These are phyloP conservation scores for Backusella circina DNA, from an alignment of 192 early-diverging fungal genomes.

Conservation along the genomic window DNA sequence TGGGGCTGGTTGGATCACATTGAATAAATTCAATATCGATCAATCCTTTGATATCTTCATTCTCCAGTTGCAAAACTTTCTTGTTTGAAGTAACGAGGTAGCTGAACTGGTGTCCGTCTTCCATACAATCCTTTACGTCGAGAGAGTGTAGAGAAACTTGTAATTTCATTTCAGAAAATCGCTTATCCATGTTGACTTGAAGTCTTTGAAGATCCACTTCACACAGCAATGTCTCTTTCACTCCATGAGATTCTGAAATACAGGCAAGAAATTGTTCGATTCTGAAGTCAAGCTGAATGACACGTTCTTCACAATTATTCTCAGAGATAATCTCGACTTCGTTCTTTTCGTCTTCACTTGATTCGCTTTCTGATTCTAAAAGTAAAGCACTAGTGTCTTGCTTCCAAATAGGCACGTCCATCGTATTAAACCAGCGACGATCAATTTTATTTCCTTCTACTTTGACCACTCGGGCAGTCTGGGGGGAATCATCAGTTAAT, in stretches of 20 bases:
- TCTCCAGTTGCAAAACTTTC: constrained; percentile 23
- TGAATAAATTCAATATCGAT: constrained; percentile 60
- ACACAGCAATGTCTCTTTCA: constrained; percentile 50
- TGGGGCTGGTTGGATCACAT: constrained; percentile 53
- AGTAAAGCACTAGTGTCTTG: constrained; percentile 18
- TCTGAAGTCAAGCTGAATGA: constrained; percentile 59
- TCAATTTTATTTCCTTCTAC: neutral
- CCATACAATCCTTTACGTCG: constrained; percentile 66
- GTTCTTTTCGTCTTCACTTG: constrained; percentile 26
- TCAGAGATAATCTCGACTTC: constrained; percentile 32
- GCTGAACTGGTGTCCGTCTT: constrained; percentile 39
- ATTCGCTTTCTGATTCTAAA: constrained; percentile 29
- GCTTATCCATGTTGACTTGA: constrained; percentile 60
- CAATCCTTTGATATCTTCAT: constrained; percentile 36
- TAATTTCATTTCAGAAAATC: constrained; percentile 69
- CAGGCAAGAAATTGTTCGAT: constrained; percentile 62
- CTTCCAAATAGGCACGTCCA: constrained; percentile 15
- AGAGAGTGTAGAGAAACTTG: constrained; percentile 73
- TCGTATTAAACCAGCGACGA: neutral
- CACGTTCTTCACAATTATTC: constrained; percentile 49
- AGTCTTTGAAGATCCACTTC: constrained; percentile 73
- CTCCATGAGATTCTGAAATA: constrained; percentile 49
- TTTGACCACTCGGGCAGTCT: neutral
- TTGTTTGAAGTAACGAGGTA: constrained; percentile 56
- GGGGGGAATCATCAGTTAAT: constrained; percentile 8